Evolutionary conservation across 2,329 filamentous ascomycete species (phyloP), one percentile per base, ranked within the genome.

Genomic region (Curvularia lunata): DNA sequence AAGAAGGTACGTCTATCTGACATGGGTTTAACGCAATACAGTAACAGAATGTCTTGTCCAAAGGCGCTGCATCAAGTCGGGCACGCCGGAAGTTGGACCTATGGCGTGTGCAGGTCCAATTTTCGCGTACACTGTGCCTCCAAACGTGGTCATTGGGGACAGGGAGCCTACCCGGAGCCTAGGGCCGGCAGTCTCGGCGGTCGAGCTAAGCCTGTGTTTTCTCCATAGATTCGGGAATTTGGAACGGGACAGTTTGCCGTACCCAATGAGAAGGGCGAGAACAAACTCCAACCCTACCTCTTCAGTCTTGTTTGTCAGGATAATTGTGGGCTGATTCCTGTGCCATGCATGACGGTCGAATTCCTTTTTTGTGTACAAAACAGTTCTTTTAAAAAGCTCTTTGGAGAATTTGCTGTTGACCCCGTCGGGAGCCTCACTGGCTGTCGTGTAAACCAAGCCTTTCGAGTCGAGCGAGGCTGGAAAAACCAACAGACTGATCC

Each of bases 81-180:
- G 34, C 46, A 45, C 30, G 27, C 30, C 30, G 41, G 46, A 49
- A 57, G 48, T 28, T 43, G 27, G 53, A 48, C 57, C 47, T 47
- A 51, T 52, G 43, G 43, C 27, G 52, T 56, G 54, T 58, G 56
- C 59, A 56, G 55, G 52, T 56, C 61, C 51, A 52, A 37, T 52
- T 40, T 41, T 58, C 53, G 53, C 42, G 56, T 49, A 46, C 46
- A 43, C 40, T 48, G 51, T 56, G 53, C 41, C 51, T 41, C 25
- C 50, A 56, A 40, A 58, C 51, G 46, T 57, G 53, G 50, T 40
- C 57, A 54, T 56, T 52, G 18, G 28, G 28, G 40, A 18, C 19
- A 18, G 38, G 50, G 28, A 23, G 37, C 48, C 53, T 28, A 30
- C 42, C 42, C 28, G 41, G 28, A 41, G 38, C 45, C 47, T 47